phyloP scores from a whole-genome alignment of 2,329 filamentous ascomycete genomes.

The Myrmaecium sp. region DNA sequence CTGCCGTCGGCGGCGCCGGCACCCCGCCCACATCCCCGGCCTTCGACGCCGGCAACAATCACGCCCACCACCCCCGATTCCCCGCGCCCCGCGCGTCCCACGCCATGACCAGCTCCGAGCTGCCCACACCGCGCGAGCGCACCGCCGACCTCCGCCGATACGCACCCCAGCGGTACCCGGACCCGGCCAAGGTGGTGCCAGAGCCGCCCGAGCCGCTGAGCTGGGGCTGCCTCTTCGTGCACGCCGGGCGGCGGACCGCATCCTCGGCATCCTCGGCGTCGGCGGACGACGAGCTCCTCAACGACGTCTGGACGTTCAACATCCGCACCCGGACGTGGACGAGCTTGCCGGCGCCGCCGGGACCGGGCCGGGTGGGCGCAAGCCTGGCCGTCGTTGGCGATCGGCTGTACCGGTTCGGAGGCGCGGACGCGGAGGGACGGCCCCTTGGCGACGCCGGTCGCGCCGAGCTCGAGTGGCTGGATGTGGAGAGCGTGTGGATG shows the following conservation, averaged over 20 bases:
- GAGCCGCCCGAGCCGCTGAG: conserved; percentile 21
- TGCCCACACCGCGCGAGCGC: conserved; percentile 18
- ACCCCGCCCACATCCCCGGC: conserved; percentile 9
- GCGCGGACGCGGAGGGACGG: conserved; percentile 15
- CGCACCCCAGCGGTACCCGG: conserved; percentile 24
- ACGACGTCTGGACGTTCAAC: conserved; percentile 36
- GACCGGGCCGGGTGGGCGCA: conserved; percentile 17
- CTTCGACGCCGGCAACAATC: background rate
- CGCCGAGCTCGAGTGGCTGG: conserved; percentile 13
- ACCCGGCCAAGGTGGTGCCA: conserved; percentile 23
- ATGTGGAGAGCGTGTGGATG: conserved; percentile 17
- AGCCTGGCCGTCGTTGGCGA: conserved; percentile 28
- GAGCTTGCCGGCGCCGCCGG: conserved; percentile 29
- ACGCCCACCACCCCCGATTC: too few relatives aligned
- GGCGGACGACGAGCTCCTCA: conserved; percentile 11
- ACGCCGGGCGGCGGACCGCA: conserved; percentile 26
- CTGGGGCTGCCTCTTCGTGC: conserved; percentile 34
- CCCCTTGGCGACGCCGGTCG: conserved; percentile 9
- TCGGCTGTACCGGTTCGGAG: conserved; percentile 31
- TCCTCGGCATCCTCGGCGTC: conserved; percentile 6
- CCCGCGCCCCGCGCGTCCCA: conserved; percentile 19
- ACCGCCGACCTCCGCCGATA: conserved; percentile 5
- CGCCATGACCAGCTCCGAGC: conserved; percentile 20
- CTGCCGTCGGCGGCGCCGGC: conserved; percentile 12
- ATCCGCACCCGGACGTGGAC: conserved; percentile 32